Evolutionary conservation across 1,284 basidiomycete species (phyloP).

Genomic region (Ustilago hordei): DNA sequence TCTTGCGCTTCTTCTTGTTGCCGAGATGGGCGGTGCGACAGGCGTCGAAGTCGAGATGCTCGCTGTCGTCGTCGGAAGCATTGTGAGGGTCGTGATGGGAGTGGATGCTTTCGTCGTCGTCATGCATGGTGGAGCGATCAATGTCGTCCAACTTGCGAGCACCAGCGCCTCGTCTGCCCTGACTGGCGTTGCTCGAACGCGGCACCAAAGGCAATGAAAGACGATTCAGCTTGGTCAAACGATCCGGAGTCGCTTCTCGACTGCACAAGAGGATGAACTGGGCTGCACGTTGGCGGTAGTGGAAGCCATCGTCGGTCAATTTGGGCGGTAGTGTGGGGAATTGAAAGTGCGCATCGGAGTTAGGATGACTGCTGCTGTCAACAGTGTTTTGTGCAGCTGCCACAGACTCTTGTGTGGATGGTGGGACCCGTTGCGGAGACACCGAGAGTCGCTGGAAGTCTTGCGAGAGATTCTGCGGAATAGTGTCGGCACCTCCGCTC

Average conservation of each 20-base stretch:
- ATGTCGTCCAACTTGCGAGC: neutral
- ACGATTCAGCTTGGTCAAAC: conserved; percentile 18
- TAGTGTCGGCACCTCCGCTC: neutral
- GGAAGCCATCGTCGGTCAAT: conserved; percentile 41
- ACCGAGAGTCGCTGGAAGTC: conserved; percentile 28
- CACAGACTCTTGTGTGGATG: neutral
- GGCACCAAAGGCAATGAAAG: conserved; percentile 15
- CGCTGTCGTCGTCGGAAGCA: conserved; percentile 32
- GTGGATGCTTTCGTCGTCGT: conserved; percentile 22
- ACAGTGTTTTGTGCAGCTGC: neutral
- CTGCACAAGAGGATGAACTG: conserved; percentile 44
- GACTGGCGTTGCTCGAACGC: neutral
- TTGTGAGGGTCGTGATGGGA: conserved; percentile 19
- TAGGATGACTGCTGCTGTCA: neutral
- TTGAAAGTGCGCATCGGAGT: conserved; percentile 14
- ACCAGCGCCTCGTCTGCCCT: neutral
- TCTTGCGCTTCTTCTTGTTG: conserved; percentile 61
- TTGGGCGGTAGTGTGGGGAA: conserved; percentile 29
- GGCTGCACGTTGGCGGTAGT: conserved; percentile 42
- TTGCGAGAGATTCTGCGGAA: conserved; percentile 17
- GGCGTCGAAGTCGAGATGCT: conserved; percentile 35
- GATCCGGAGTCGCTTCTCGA: conserved; percentile 26
- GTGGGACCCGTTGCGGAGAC: conserved; percentile 2
- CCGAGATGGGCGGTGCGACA: conserved; percentile 45
- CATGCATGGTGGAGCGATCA: neutral